Evolutionary conservation across 306 rosid genomes (phyloP).

Genomic region (Medicago lupulina): DNA sequence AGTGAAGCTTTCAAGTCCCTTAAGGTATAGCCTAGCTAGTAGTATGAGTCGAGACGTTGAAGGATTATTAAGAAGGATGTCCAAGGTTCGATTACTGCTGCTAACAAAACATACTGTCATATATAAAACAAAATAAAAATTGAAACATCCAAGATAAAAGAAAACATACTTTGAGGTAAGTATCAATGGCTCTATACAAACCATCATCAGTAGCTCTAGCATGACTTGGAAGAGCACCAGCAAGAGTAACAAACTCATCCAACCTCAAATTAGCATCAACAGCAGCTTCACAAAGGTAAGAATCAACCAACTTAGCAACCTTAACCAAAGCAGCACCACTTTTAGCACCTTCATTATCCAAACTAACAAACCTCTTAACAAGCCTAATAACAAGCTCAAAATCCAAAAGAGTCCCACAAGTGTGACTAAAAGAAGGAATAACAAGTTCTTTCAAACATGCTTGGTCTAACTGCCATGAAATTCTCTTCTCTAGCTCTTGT

Average conservation of each 20-base stretch:
- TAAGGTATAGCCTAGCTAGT: background rate
- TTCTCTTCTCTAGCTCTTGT: constrained; percentile 75
- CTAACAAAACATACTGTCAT: background rate
- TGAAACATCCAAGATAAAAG: background rate
- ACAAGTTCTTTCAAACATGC: constrained; percentile 81
- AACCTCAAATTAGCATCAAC: constrained; percentile 68
- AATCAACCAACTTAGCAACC: constrained; percentile 82
- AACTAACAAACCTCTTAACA: constrained; percentile 70
- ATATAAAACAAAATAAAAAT: too few species aligned
- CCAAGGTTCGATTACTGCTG: background rate
- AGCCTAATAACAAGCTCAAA: constrained; percentile 70
- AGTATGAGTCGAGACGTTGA: background rate
- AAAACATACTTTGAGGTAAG: constrained; percentile 81
- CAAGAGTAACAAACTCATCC: constrained; percentile 69
- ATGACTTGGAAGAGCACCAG: constrained; percentile 74
- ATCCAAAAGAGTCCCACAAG: constrained; percentile 79
- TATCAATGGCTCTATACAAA: constrained; percentile 90
- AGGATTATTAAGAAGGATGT: background rate
- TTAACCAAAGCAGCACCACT: constrained; percentile 71
- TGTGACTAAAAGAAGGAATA: constrained; percentile 89
- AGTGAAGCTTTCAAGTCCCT: background rate
- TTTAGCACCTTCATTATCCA: constrained; percentile 64
- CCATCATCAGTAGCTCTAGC: constrained; percentile 87
- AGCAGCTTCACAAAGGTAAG: constrained; percentile 82
- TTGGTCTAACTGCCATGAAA: constrained; percentile 81